Conservation (phyloP, 1,139 yeast species). For the Saccharomyces pastorianus region DNA sequence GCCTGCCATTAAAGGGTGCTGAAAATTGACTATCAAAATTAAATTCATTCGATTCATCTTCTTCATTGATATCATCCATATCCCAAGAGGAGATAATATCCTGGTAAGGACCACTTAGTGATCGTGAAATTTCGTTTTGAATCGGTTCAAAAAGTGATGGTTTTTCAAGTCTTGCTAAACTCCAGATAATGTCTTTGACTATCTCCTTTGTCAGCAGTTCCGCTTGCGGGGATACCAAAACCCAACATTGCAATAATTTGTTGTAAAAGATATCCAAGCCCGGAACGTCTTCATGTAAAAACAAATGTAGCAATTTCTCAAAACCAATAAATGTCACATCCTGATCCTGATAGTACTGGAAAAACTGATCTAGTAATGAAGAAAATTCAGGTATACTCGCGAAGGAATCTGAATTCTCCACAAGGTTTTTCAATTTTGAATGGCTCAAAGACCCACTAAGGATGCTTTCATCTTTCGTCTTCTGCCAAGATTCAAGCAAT, state of each 20-base stretch:
- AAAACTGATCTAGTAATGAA: conserved; percentile 25
- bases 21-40: conserved; percentile 1
- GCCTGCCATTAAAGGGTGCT: conserved; percentile 9
- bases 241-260: conserved; percentile 29
- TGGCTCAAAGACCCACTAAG: not conserved
- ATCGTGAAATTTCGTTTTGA: conserved; percentile 5
- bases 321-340: conserved; percentile 17
- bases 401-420: conserved; percentile 10
- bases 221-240: conserved; percentile 12
- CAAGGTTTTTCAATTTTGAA: conserved; percentile 12
- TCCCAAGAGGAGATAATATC: conserved; percentile 25
- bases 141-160: conserved; percentile 7
- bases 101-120: conserved; percentile 12
- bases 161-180: conserved; percentile 12
- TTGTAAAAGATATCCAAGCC: conserved; percentile 21
- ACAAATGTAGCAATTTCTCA: conserved; percentile 8
- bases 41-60: conserved; percentile 2
- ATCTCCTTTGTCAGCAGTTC: conserved; percentile 17
- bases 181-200: conserved; percentile 16
- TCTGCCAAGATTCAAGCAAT: conserved; percentile 8
- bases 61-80: conserved; percentile 9
- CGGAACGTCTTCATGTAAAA: conserved; percentile 17
- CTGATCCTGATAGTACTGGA: conserved; percentile 20
- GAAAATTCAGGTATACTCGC: conserved; percentile 20
- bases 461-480: not conserved